These are phyloP conservation scores for Chlorella vulgaris DNA, from an alignment of 139 green algal species.

Conservation along the genomic window DNA sequence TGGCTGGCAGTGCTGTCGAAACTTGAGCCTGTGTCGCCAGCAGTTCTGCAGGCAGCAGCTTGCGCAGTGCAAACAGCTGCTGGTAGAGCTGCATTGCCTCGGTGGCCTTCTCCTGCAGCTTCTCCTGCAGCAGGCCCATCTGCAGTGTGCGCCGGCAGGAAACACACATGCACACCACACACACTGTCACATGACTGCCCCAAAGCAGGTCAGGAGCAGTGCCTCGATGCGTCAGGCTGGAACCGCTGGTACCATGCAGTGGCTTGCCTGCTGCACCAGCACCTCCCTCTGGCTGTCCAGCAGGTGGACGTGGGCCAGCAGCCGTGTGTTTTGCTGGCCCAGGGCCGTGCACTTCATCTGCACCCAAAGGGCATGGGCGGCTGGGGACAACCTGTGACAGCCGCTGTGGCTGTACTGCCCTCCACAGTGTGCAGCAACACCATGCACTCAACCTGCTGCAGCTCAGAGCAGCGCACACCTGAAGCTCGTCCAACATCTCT, in stretches of 20 bases:
- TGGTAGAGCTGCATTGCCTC: slow-evolving; percentile 33
- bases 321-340: slow-evolving; percentile 33
- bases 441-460: background rate
- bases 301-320: slow-evolving; percentile 34
- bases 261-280: slow-evolving; percentile 38
- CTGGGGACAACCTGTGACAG: too few relatives aligned
- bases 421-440: background rate
- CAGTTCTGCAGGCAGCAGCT: background rate
- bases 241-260: too few relatives aligned
- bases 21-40: slow-evolving; percentile 1
- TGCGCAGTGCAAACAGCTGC: slow-evolving; percentile 22
- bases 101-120: slow-evolving; percentile 7
- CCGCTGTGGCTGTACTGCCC: too few relatives aligned
- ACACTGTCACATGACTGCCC: too few relatives aligned
- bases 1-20: background rate
- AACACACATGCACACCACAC: too few relatives aligned
- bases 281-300: slow-evolving; percentile 38
- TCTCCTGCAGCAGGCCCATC: slow-evolving; percentile 24
- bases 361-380: background rate
- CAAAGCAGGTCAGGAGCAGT: too few relatives aligned
- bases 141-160: background rate
- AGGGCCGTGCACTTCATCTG: slow-evolving; percentile 23
- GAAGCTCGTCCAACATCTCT: slow-evolving; percentile 41
- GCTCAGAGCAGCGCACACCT: background rate
- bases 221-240: background rate